Base-by-base conservation (phyloP, 805 yeast genomes). In the Cyberlindnera petersonii region DNA sequence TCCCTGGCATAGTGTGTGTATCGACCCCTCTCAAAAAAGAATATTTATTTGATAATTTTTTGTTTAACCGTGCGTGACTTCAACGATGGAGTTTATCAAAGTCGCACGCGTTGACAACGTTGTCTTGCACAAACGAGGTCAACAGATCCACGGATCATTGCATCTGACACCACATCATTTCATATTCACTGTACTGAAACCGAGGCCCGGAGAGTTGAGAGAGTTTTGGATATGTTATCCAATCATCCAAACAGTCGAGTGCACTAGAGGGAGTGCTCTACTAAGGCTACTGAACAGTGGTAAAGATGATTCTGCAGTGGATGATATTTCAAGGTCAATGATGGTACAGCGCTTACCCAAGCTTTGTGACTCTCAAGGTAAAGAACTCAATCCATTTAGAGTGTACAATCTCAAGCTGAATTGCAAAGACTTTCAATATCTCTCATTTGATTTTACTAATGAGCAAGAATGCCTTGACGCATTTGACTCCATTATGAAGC, bases 221-320 rank as follows among this genome's bases (percentile, higher is more conserved):
- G 98, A 93, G 59, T 75, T 86, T 22, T 93, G 98, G 98, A 72
- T 87, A 22, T 83, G 95, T 43, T 91, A 87, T 60, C 96, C 97
- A 1, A 75, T 88, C 46, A 79, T 89, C 33, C 77, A 82, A 1
- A 74, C 46, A 9, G 51, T 43, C 5, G 14, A 40, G 11, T 73
- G 49, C 76, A 58, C 65, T 74, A 44, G 60, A 74, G 89, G 46
- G 59, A 82, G 38, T 65, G 79, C 47, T 0, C 52, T 59, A 36
- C 46, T 59, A 34, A 53, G 50, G 31, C 46, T 53, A 37, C 48
- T 48, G 22, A 37, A 18, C 26, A 37, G 26, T 15, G 43, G 26
- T 4, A 35, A 31, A 9, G 44, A 39, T n/a, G 37, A 29, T 18
- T 18, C 37, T 2, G 27, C 18, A n/a, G 23, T 14, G 7, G 49